Base-by-base conservation (phyloP, 441 rosid species). In the Populus hybrid region DNA sequence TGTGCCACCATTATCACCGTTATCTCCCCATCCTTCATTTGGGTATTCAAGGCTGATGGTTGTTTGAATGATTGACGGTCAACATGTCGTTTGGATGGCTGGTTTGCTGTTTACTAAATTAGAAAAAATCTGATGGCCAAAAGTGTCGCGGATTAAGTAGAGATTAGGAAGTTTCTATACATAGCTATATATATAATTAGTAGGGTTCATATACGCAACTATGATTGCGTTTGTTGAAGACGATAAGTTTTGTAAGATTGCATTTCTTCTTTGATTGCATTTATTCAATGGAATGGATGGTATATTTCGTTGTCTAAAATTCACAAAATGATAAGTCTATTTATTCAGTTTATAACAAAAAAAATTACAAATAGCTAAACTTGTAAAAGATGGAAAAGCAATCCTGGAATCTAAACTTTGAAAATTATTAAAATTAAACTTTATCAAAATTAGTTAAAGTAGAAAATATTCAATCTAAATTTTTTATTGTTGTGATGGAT, bases 1-100 rank as follows among this genome's bases (percentile, higher is more conserved):
- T 24, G 84, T 92, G 40, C 95, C 97, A n/a, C 93, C 90, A 81
- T 83, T 92, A 76, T 90, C 97, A 61, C 96, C 96, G 78, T 87
- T 88, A 77, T 91, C 95, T 21, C 93, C 93, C 0, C 82, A 80
- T 68, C 84, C 85, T 64, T 38, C 84, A 0, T 76, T 88, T n/a
- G 88, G 87, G 54, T 79, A 71, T 70, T 80, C 87, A 0, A 78
- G 73, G 46, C 77, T 89, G 8, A 83, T 77, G 81, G 85, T 78
- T 35, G 83, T 79, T 67, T 90, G 73, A 79, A 57, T 11, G 54
- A 21, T 8, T 2, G 14, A 9, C 14, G 0, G 12, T n/a, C 5
- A 57, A 42, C 24, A 14, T 16, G 28, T 32, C 32, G 46, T 14
- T 54, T 20, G 30, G 14, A 16, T n/a, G 10, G 5, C 36, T 18